These are phyloP conservation scores for Letharia lupina DNA, from an alignment of 495 filamentous ascomycete species.

Conservation along the genomic window DNA sequence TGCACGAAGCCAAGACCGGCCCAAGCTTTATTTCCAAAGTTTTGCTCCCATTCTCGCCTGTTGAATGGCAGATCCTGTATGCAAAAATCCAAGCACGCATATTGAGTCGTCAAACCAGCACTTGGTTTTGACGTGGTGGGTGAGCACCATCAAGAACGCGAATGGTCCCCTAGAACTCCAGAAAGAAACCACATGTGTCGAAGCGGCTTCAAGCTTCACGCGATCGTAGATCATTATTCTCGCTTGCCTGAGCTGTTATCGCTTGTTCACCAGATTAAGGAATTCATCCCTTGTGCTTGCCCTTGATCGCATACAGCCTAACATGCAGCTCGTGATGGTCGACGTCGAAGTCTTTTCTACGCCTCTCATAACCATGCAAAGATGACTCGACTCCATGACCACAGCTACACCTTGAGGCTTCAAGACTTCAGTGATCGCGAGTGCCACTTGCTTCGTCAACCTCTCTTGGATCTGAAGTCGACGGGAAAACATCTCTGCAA, in stretches of 20 bases:
- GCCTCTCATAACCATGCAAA: conserved; percentile 98
- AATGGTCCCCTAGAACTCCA: not conserved
- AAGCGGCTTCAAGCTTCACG: not conserved
- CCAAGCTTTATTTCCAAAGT: not conserved
- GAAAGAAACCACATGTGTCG: not conserved
- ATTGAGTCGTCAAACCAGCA: conserved; percentile 13
- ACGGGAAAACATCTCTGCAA: conserved; percentile 95
- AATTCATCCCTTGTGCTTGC: conserved; percentile 95
- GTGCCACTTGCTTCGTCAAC: conserved; percentile 89
- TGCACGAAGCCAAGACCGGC: not conserved
- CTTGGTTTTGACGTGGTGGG: conserved; percentile 18
- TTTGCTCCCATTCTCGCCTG: conserved; percentile 3
- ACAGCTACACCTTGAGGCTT: conserved; percentile 93
- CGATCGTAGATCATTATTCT: not conserved
- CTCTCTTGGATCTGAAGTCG: conserved; percentile 92
- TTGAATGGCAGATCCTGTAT: conserved; percentile 15
- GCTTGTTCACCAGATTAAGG: conserved; percentile 65
- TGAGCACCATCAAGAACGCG: conserved; percentile 13
- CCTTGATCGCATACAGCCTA: conserved; percentile 85
- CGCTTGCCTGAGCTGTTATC: conserved; percentile 20
- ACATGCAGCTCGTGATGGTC: conserved; percentile 92
- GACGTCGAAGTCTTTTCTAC: conserved; percentile 81
- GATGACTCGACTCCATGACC: conserved; percentile 92
- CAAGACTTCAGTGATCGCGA: conserved; percentile 85
- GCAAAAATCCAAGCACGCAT: not conserved